These are phyloP conservation scores for Chlorella variabilis DNA, from an alignment of 163 green algal species.

Conservation along the genomic window DNA sequence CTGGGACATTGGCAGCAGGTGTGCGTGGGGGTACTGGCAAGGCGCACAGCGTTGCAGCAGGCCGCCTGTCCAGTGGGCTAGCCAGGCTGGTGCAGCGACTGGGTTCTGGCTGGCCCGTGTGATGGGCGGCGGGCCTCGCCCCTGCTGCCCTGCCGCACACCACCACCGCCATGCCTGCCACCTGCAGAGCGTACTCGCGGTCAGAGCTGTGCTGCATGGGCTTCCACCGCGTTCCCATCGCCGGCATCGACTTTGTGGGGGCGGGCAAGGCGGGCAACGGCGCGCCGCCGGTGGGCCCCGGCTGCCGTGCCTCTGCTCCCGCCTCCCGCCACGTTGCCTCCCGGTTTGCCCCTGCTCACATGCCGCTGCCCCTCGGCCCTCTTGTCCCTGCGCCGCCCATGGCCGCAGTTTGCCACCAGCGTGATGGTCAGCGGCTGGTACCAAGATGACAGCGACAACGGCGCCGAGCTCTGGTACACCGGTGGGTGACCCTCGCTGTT, in stretches of 20 bases:
- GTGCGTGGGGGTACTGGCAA: not conserved
- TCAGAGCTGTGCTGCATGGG: conserved; percentile 34
- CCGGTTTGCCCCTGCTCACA: not conserved
- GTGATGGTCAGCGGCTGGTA: conserved; percentile 64
- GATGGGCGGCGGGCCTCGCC: too few relatives aligned
- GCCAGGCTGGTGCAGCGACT: not conserved
- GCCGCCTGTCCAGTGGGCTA: too few relatives aligned
- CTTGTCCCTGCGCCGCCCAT: not conserved
- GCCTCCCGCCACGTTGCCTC: too few relatives aligned
- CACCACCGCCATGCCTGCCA: not conserved
- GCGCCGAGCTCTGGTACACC: conserved; percentile 64
- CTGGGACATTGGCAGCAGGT: conserved; percentile 10
- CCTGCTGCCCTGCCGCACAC: not conserved
- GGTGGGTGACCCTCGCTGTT: too few relatives aligned
- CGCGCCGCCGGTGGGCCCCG: not conserved
- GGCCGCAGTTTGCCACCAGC: conserved; percentile 44
- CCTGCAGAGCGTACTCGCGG: conserved; percentile 44
- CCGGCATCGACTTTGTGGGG: conserved; percentile 41
- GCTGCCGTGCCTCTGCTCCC: not conserved
- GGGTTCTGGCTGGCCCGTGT: too few relatives aligned
- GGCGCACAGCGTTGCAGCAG: not conserved
- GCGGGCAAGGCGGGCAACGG: not conserved
- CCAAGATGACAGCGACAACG: conserved; percentile 61
- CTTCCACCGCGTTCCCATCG: conserved; percentile 44
- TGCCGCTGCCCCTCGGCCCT: too few relatives aligned